Percentiles rank a stretch among this genome's conserved stretches.
Conservation (phyloP, 2,329 filamentous ascomycete genomes). For the Biscogniauxia sp. region DNA sequence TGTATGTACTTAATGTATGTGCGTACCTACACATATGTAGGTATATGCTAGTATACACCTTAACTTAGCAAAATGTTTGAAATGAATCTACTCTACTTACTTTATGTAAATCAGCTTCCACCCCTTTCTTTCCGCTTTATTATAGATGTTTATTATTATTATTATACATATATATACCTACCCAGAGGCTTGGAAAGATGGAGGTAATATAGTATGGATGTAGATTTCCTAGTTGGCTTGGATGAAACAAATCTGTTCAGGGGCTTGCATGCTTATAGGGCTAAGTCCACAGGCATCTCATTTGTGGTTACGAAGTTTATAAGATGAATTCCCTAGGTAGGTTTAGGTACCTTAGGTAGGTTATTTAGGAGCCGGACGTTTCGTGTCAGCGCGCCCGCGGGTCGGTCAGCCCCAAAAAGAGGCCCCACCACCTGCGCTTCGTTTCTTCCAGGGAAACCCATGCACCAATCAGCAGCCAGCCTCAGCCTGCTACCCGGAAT, state of each 20-base stretch:
- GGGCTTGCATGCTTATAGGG: conserved; percentile 9
- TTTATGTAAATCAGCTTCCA: conserved; percentile 7
- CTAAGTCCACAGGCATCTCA: conserved; percentile 1
- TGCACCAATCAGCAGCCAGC: not conserved
- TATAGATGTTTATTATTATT: not conserved
- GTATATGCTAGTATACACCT: not conserved
- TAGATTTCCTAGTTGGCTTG: not conserved
- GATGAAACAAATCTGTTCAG: conserved; percentile 20
- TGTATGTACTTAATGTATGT: too few species aligned
- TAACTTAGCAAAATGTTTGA: not conserved
- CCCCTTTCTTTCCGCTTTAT: not conserved
- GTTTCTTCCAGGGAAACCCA: not conserved
- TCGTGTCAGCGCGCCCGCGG: not conserved
- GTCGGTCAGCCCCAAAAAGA: not conserved
- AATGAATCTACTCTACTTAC: not conserved
- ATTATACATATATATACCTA: too few species aligned
- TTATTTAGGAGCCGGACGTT: not conserved
- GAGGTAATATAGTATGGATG: not conserved
- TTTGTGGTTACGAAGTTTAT: conserved; percentile 3
- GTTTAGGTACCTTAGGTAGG: not conserved
- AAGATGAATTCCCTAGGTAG: not conserved
- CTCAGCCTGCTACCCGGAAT: too few species aligned
- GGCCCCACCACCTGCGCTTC: not conserved
- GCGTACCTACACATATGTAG: not conserved
- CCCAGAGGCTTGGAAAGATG: not conserved